phyloP scores from a whole-genome alignment of 768 basidiomycete genomes.

The Mycena belliarum region DNA sequence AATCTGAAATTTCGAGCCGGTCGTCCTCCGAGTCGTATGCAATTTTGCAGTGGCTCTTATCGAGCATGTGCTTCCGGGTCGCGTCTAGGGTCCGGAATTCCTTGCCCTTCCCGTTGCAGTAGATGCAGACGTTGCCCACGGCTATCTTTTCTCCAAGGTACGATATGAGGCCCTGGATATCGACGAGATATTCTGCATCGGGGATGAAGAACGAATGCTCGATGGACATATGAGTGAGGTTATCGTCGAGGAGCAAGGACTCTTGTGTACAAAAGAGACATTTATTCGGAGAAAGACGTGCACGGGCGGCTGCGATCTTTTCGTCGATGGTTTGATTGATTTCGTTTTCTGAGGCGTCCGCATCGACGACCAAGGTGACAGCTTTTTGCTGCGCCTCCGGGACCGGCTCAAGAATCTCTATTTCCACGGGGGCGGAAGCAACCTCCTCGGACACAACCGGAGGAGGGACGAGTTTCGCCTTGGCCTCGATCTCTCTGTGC shows the following conservation, averaged over 20 bases:
- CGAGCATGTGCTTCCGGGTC: slow-evolving; percentile 92
- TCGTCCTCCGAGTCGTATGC: slow-evolving; percentile 83
- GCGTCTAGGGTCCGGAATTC: slow-evolving; percentile 87
- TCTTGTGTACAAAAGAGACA: slow-evolving; percentile 85
- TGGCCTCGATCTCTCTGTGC: slow-evolving; percentile 78
- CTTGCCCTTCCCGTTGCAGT: slow-evolving; percentile 78
- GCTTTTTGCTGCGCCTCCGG: slow-evolving; percentile 10
- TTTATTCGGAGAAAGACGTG: slow-evolving; percentile 57
- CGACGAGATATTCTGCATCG: slow-evolving; percentile 87
- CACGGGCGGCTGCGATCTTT: slow-evolving; percentile 71
- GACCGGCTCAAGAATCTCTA: slow-evolving; percentile 18
- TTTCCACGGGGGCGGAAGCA: slow-evolving; percentile 15
- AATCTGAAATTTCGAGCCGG: slow-evolving; percentile 86
- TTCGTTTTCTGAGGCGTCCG: slow-evolving; percentile 45
- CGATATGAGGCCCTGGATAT: slow-evolving; percentile 75
- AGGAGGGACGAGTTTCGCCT: slow-evolving; percentile 31
- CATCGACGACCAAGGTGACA: slow-evolving; percentile 30
- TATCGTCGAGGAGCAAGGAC: slow-evolving; percentile 56
- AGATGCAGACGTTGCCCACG: slow-evolving; percentile 91
- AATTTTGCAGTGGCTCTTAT: slow-evolving; percentile 96
- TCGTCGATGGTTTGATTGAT: slow-evolving; percentile 64
- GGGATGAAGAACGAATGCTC: slow-evolving; percentile 95
- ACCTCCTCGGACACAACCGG: slow-evolving; percentile 16
- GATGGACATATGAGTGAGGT: slow-evolving; percentile 84
- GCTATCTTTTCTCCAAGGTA: slow-evolving; percentile 94